Evolutionary conservation across 2,329 filamentous ascomycete species (phyloP).

Genomic region (Aspergillus sp.): DNA sequence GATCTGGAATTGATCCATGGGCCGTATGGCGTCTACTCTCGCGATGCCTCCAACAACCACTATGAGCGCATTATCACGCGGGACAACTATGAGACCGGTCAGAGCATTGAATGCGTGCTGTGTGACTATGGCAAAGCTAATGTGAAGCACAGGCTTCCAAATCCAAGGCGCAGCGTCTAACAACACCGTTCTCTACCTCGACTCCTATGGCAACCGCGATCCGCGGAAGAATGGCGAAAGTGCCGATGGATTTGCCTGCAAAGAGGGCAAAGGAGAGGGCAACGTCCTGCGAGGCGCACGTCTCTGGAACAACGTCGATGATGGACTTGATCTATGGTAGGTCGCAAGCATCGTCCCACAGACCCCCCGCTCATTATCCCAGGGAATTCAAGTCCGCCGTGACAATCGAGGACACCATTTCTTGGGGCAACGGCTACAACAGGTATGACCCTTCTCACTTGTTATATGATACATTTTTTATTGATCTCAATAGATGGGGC

Average conservation of each 20-base stretch:
- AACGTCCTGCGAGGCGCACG: conserved; percentile 15
- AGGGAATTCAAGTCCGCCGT: conserved; percentile 20
- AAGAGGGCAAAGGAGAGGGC: conserved; percentile 15
- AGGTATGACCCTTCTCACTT: conserved; percentile 1
- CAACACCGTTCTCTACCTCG: conserved; percentile 16
- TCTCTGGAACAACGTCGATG: conserved; percentile 19
- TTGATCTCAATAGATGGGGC: conserved; percentile 10
- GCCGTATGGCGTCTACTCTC: conserved; percentile 17
- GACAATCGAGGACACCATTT: conserved; percentile 17
- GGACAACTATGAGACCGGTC: conserved; percentile 19
- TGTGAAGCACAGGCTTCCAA: conserved; percentile 11
- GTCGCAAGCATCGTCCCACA: background rate
- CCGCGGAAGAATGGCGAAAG: conserved; percentile 20
- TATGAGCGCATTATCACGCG: conserved; percentile 15
- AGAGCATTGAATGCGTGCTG: background rate
- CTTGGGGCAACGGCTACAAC: conserved; percentile 17
- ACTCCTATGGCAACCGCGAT: conserved; percentile 17
- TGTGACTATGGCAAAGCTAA: background rate
- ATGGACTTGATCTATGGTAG: conserved; percentile 18
- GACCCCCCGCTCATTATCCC: background rate
- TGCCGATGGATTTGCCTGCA: conserved; percentile 19
- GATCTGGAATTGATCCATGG: conserved; percentile 17
- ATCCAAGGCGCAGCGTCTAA: conserved; percentile 13
- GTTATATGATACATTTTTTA: background rate
- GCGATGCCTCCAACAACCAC: conserved; percentile 17